Percentiles rank a stretch among this genome's conserved stretches.
Evolutionary conservation across 176 grass and related monocot species (phyloP).

Genomic region (Carex parvula): DNA sequence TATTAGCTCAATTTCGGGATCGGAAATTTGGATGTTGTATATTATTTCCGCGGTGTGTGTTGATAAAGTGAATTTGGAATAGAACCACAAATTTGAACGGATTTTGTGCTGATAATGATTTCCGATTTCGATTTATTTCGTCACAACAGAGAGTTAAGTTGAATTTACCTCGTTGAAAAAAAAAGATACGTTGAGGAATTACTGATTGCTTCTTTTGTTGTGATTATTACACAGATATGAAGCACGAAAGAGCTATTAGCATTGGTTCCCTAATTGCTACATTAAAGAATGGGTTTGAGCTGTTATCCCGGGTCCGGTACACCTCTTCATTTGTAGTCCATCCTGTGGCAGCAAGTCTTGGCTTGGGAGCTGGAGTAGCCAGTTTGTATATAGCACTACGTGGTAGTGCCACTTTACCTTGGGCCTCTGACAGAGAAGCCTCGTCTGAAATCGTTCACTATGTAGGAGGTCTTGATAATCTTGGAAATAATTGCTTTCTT

Average conservation of each 20-base stretch:
- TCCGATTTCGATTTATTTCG: neutral
- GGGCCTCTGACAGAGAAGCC: slow-evolving; percentile 29
- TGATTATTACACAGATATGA: neutral
- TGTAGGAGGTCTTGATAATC: slow-evolving; percentile 67
- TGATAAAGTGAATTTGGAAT: neutral
- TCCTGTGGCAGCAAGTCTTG: slow-evolving; percentile 39
- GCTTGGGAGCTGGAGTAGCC: slow-evolving; percentile 60
- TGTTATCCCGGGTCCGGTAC: neutral
- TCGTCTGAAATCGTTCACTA: slow-evolving; percentile 40
- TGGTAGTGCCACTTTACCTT: slow-evolving; percentile 31
- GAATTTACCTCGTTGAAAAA: neutral
- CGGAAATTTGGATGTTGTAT: neutral
- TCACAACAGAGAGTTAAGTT: neutral
- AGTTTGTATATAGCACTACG: slow-evolving; percentile 45
- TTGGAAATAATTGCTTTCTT: slow-evolving; percentile 98
- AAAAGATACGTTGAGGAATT: neutral
- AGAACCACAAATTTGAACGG: neutral
- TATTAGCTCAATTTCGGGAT: neutral
- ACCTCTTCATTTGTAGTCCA: neutral
- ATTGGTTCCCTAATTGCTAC: slow-evolving; percentile 1
- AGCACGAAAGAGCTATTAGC: neutral
- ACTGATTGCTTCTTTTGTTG: neutral
- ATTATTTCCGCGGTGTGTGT: neutral
- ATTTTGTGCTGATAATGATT: neutral
- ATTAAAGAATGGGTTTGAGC: slow-evolving; percentile 3